Base-by-base conservation (phyloP, 164 flowering plant species). In the Umbellularia californica region DNA sequence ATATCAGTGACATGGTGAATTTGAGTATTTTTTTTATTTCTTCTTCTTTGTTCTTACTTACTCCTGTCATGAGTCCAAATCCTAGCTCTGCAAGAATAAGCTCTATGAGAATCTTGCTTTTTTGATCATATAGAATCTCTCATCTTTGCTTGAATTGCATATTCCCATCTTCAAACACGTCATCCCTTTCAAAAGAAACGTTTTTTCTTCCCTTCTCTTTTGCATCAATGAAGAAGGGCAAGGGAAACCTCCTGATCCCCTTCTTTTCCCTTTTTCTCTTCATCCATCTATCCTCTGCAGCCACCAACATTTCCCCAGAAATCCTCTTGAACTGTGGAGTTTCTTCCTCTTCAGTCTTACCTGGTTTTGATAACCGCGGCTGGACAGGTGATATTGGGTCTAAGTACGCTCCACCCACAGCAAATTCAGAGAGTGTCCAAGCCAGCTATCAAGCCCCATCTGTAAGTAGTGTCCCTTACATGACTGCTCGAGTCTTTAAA, bases 361-460 rank as follows among this genome's bases (percentile, higher is more conserved):
- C 13, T 1, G 78, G 51, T 50, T 17, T 17, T 9, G 63, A 70
- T 11, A 22, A 47, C 1, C 74, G 74, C 50, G 62, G 24, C 64
- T 95, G 99, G 99, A 86, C 83, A 5, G 65, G 93, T 2, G 99
- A 95, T 72, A 77, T 80, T 0, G 87, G 88, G 0, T 92, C 97
- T 5, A 87, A 81, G 74, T 89, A 87, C 66, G 74, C 83, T 15
- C 75, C 70, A 20, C 64, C 85, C 0, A 70, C 72, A 11, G 80
- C 60, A 10, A 83, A 80, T 64, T 82, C 97, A 10, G 17, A 73
- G 24, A 65, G 87, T 1, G 72, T 84, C 22, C 1, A 19, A 0
- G 96, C 99, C 28, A 74, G 84, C 19, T 76, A 75, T 20, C 98
- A 90, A 41, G 88, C 79, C 3, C 82, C 95, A 3, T 83, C 95